These are phyloP conservation scores for Suillus decipiens DNA, from an alignment of 768 basidiomycete genomes.

Conservation along the genomic window DNA sequence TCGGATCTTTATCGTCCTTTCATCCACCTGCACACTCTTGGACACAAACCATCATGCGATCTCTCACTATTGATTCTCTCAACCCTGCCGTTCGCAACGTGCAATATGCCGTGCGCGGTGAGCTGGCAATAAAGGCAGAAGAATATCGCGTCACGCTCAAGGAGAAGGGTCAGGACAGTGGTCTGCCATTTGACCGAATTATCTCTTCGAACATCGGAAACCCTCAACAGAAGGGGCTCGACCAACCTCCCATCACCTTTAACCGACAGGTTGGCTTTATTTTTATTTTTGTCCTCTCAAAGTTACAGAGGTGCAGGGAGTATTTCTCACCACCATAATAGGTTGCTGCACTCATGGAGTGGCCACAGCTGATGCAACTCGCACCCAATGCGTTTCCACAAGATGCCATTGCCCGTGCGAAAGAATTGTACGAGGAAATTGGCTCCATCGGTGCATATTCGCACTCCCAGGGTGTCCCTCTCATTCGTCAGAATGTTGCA, in stretches of 20 bases:
- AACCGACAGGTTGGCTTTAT: conserved; percentile 73
- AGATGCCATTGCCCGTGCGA: conserved; percentile 84
- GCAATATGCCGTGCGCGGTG: conserved; percentile 96
- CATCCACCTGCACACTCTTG: neutral
- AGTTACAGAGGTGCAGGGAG: neutral
- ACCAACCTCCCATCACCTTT: conserved; percentile 93
- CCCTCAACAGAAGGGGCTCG: conserved; percentile 92
- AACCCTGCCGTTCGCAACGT: conserved; percentile 87
- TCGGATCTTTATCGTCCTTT: conserved; percentile 13
- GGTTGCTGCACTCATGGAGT: conserved; percentile 92
- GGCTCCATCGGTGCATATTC: conserved; percentile 95
- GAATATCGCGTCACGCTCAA: conserved; percentile 72
- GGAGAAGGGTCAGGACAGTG: conserved; percentile 41
- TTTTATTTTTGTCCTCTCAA: neutral
- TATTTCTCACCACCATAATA: conserved; percentile 31
- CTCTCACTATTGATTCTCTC: conserved; percentile 68
- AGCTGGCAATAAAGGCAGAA: conserved; percentile 94
- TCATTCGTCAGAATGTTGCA: conserved; percentile 86
- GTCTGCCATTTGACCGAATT: conserved; percentile 83
- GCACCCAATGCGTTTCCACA: conserved; percentile 79
- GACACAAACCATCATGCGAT: conserved; percentile 42
- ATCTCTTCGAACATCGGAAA: conserved; percentile 98
- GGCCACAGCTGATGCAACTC: conserved; percentile 78
- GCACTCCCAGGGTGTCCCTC: conserved; percentile 89
- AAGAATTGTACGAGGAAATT: conserved; percentile 78